Conservation (phyloP, 495 filamentous ascomycete species). For the Monascus purpureus region DNA sequence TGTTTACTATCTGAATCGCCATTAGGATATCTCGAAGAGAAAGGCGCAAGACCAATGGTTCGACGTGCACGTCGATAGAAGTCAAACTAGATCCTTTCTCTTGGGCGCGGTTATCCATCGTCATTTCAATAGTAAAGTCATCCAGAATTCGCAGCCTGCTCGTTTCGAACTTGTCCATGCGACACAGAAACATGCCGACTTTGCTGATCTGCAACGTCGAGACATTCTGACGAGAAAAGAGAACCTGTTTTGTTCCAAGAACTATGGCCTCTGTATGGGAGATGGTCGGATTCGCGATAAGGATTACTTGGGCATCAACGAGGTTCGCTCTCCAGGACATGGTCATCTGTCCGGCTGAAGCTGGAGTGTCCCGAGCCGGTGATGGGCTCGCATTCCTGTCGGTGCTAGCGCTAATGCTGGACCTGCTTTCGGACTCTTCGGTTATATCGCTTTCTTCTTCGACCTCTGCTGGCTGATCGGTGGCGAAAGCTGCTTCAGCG, state of each 20-base stretch:
- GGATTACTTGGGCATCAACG: conserved; percentile 88
- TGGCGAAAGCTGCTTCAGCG: conserved; percentile 50
- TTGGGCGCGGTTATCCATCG: conserved; percentile 63
- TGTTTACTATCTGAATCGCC: conserved; percentile 82
- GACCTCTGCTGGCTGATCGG: conserved; percentile 43
- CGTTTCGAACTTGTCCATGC: conserved; percentile 92
- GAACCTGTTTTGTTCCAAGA: conserved; percentile 80
- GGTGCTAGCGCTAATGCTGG: conserved; percentile 24
- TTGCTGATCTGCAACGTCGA: conserved; percentile 82
- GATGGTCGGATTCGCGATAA: conserved; percentile 86
- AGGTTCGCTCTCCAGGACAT: conserved; percentile 87
- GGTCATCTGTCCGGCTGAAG: conserved; percentile 42
- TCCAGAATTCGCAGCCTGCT: conserved; percentile 81
- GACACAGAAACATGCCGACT: conserved; percentile 95
- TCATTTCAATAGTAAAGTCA: conserved; percentile 83
- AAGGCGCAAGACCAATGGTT: conserved; percentile 83
- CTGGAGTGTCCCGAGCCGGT: conserved; percentile 10
- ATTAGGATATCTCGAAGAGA: conserved; percentile 90
- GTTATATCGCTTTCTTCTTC: conserved; percentile 42
- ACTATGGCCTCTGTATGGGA: conserved; percentile 90
- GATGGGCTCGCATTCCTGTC: conserved; percentile 15
- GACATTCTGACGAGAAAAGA: conserved; percentile 87
- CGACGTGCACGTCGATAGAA: conserved; percentile 73
- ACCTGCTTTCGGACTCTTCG: conserved; percentile 46
- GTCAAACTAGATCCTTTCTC: conserved; percentile 53